These are phyloP conservation scores for Pichiaceae sp. DNA, from an alignment of 1,139 yeast species.

Conservation along the genomic window DNA sequence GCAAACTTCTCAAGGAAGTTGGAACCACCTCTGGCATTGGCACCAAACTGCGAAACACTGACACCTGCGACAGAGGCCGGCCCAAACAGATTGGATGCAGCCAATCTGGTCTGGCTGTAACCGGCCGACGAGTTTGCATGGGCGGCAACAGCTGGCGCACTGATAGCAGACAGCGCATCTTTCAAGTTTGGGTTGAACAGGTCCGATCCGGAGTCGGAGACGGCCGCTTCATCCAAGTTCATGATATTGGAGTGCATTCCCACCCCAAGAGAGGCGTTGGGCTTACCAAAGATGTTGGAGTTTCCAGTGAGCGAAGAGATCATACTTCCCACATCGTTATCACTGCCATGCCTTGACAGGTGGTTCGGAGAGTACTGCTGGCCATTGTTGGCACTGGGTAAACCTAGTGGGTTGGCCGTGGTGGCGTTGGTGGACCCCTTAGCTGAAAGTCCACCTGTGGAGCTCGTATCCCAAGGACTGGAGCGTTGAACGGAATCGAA, in stretches of 20 bases:
- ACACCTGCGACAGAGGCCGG: constrained; percentile 54
- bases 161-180: constrained; percentile 25
- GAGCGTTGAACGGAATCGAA: constrained; percentile 3
- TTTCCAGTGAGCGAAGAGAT: constrained; percentile 27
- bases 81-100: constrained; percentile 32
- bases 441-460: too few relatives aligned
- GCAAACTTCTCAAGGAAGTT: constrained; percentile 59
- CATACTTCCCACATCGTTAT: constrained; percentile 38
- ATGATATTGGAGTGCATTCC: constrained; percentile 6
- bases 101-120: constrained; percentile 18
- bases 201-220: constrained; percentile 23
- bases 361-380: constrained; percentile 7
- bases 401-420: constrained; percentile 7
- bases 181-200: constrained; percentile 16
- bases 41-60: constrained; percentile 15
- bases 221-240: constrained; percentile 15
- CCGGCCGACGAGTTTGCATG: background rate
- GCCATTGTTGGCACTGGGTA: background rate
- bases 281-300: constrained; percentile 17
- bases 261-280: constrained; percentile 16
- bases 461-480: constrained; percentile 22
- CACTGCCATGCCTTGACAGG: constrained; percentile 17
- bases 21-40: constrained; percentile 12
- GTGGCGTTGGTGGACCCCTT: constrained; percentile 13
- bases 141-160: constrained; percentile 14